Percentiles rank a stretch among this genome's conserved stretches.
Conservation (phyloP, 345 rosid genomes). For the Salix exigua region DNA sequence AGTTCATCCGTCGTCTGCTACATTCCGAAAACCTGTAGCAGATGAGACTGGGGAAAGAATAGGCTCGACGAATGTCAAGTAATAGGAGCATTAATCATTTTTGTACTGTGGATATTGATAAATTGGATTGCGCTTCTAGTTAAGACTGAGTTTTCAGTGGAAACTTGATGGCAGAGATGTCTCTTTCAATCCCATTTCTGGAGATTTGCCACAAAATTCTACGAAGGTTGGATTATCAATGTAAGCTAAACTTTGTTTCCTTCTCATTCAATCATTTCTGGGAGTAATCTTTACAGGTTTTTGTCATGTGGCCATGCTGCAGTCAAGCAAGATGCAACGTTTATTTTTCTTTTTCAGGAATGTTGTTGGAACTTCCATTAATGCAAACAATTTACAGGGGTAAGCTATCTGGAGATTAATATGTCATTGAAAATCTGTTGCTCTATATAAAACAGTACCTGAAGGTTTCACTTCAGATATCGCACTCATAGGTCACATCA, state of each 20-base stretch:
- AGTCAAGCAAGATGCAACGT: conserved; percentile 5
- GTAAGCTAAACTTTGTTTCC: conserved; percentile 28
- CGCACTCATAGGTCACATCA: neutral
- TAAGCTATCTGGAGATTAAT: conserved; percentile 1
- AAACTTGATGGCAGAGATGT: conserved; percentile 40
- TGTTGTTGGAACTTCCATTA: conserved; percentile 44
- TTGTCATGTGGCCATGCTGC: neutral
- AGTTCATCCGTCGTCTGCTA: neutral
- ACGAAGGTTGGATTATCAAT: conserved; percentile 33
- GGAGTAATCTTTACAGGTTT: neutral
- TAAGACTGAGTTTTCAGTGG: neutral
- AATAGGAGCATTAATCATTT: neutral
- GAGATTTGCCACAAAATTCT: conserved; percentile 35
- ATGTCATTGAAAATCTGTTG: neutral
- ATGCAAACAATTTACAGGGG: conserved; percentile 32
- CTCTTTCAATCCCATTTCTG: conserved; percentile 53
- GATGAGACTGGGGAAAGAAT: neutral
- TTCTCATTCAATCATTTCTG: neutral
- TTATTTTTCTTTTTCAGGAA: conserved; percentile 33
- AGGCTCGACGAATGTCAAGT: neutral
- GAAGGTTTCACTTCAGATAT: neutral
- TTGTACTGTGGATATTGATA: neutral
- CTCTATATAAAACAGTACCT: neutral
- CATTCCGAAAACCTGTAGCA: neutral
- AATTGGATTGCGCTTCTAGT: neutral